Base-by-base conservation (phyloP, 2,329 filamentous ascomycete genomes). In the Cryoendolithus antarcticus region DNA sequence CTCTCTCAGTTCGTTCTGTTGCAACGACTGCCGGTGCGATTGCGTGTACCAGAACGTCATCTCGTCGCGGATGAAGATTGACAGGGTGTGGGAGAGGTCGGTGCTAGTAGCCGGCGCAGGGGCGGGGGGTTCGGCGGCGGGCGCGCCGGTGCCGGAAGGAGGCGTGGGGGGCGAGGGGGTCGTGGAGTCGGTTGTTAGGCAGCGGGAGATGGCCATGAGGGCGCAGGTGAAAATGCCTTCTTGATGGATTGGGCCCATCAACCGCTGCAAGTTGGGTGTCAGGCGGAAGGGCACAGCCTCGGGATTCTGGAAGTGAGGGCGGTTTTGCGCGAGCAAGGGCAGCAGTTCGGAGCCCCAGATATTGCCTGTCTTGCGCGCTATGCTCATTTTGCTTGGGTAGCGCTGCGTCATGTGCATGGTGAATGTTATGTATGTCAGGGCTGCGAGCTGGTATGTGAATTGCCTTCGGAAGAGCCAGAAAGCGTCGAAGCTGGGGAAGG, bases 381-480 rank as follows among this genome's bases (percentile, higher is more conserved):
- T 93, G 62, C 83, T 82, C 61, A 96, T 81, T 71, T 98, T 98
- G 62, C 88, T 86, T 4, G 91, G 93, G 61, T 91, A 94, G 24
- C 91, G 83, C 59, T 86, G 86, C 58, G 89, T 86, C 78, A 98
- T 96, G 65, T 89, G 89, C 67, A 99, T 81, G 43, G 95, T 82
- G 58, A 96, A 98, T 3, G 91, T 96, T 82, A 98, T 94, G 66
- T 98, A 98, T 1, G 91, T 94, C 48, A 96, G 73, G 2, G 88
- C 78, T 12, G 91, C 89, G 45, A 94, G 80, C 63, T 98, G 91
- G 67, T 96, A 95, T 13, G 86, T 83, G 65, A 98, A 94, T 49
- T 94, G 88, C 43, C 88, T 80, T 43, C 91, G 83, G 84, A 99
- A 99, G 42, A 98, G 75, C 86, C 89, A 98, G 70, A 96, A 95